Conservation (phyloP, 441 rosid species). For the Euphorbia celastroides region DNA sequence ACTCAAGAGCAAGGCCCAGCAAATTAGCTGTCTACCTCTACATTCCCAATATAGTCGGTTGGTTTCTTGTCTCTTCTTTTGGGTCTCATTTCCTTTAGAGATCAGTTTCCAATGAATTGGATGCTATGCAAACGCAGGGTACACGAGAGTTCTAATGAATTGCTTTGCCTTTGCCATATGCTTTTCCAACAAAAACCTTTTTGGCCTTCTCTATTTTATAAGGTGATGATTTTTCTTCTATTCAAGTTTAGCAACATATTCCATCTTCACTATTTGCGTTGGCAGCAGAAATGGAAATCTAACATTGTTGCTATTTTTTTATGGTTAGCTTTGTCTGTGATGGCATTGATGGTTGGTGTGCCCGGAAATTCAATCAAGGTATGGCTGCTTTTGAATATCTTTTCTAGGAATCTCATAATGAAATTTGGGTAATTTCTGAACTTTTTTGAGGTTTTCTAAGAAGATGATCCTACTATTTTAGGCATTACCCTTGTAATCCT, state of each 20-base stretch:
- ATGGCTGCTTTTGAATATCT: neutral
- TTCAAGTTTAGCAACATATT: conserved; percentile 10
- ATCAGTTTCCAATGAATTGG: neutral
- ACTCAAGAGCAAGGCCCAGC: conserved; percentile 42
- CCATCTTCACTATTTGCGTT: neutral
- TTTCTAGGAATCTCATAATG: neutral
- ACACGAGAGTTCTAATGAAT: conserved; percentile 74
- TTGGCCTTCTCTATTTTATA: conserved; percentile 68
- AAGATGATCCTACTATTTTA: neutral
- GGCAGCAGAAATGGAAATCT: conserved; percentile 1
- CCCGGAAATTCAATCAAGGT: conserved; percentile 96
- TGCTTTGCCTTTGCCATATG: conserved; percentile 80
- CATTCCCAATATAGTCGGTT: conserved; percentile 84
- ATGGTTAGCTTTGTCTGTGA: conserved; percentile 89
- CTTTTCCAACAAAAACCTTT: conserved; percentile 72
- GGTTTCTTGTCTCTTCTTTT: conserved; percentile 9
- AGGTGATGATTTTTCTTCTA: conserved; percentile 37
- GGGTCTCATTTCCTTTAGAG: neutral
- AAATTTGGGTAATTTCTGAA: neutral
- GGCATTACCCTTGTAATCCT: neutral
- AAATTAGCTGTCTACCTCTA: conserved; percentile 71
- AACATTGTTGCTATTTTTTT: neutral
- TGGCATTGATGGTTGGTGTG: conserved; percentile 97
- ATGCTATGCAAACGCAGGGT: conserved; percentile 42
- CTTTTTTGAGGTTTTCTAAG: neutral